Conservation (phyloP, 345 rosid species). For the Lepidium didymum region DNA sequence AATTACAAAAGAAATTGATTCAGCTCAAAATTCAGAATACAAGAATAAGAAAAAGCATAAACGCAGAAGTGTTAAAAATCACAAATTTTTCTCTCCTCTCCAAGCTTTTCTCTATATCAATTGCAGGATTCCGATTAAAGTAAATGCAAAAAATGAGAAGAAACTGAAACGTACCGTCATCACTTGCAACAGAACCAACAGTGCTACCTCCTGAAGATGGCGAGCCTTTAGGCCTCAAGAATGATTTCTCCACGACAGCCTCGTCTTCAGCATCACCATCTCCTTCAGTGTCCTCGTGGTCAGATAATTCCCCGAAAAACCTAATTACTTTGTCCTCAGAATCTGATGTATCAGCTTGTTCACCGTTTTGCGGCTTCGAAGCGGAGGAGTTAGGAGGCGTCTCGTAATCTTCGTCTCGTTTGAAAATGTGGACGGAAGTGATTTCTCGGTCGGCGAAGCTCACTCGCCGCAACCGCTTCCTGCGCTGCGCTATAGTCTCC, state of each 20-base stretch:
- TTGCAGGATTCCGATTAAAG: background rate
- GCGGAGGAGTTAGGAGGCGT: conserved; percentile 47
- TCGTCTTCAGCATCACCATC: conserved; percentile 31
- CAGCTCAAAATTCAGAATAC: conserved; percentile 4
- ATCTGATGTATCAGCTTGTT: conserved; percentile 17
- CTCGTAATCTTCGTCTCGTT: conserved; percentile 86
- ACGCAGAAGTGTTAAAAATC: background rate
- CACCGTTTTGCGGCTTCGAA: conserved; percentile 19
- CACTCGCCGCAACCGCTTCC: conserved; percentile 80
- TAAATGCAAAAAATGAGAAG: background rate
- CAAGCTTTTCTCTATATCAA: background rate
- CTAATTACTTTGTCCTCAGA: conserved; percentile 31
- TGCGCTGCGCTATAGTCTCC: conserved; percentile 53
- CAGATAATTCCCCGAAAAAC: conserved; percentile 55
- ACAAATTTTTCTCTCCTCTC: background rate
- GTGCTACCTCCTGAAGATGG: conserved; percentile 81
- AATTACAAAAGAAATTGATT: conserved; percentile 12
- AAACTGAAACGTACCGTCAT: conserved; percentile 45
- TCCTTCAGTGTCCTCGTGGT: conserved; percentile 46
- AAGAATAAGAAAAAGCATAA: background rate
- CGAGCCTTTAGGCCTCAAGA: conserved; percentile 52
- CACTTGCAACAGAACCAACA: conserved; percentile 63
- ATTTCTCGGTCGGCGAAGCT: conserved; percentile 96
- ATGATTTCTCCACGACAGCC: conserved; percentile 32
- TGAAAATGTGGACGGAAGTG: conserved; percentile 82